Conservation (phyloP, 805 yeast species). For the Pichia kluyveri region DNA sequence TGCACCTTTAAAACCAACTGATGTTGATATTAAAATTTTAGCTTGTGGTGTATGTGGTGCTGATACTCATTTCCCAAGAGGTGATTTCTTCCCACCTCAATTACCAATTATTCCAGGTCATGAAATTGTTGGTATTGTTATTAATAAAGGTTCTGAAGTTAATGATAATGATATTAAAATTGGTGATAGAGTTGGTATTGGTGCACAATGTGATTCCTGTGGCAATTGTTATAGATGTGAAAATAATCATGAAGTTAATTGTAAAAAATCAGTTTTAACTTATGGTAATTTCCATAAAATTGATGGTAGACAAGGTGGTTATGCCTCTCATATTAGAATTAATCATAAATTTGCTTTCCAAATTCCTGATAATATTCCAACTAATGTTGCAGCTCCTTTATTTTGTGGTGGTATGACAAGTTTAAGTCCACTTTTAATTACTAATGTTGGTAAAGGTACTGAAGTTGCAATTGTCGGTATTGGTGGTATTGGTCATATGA, state of each 20-base stretch:
- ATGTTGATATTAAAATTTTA: conserved; percentile 32
- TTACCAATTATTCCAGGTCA: conserved; percentile 30
- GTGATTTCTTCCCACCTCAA: conserved; percentile 14
- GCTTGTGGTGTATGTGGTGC: conserved; percentile 46
- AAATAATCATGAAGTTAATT: conserved; percentile 34
- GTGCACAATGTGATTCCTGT: conserved; percentile 34
- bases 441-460: conserved; percentile 37
- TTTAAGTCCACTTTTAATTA: conserved; percentile 33
- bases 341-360: conserved; percentile 36
- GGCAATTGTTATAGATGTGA: conserved; percentile 30
- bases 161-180: conserved; percentile 23
- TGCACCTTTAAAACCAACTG: conserved; percentile 14
- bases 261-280: conserved; percentile 39
- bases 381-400: conserved; percentile 41
- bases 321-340: conserved; percentile 36
- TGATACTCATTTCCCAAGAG: conserved; percentile 38
- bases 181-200: conserved; percentile 44
- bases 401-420: conserved; percentile 50
- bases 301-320: conserved; percentile 37
- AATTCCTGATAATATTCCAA: conserved; percentile 35
- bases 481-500: conserved; percentile 39
- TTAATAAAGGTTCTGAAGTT: conserved; percentile 30
- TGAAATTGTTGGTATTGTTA: conserved; percentile 36
- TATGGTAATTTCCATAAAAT: conserved; percentile 43
- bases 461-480: conserved; percentile 39